Conservation (phyloP, 2,329 filamentous ascomycete genomes). For the Alternaria sp. region DNA sequence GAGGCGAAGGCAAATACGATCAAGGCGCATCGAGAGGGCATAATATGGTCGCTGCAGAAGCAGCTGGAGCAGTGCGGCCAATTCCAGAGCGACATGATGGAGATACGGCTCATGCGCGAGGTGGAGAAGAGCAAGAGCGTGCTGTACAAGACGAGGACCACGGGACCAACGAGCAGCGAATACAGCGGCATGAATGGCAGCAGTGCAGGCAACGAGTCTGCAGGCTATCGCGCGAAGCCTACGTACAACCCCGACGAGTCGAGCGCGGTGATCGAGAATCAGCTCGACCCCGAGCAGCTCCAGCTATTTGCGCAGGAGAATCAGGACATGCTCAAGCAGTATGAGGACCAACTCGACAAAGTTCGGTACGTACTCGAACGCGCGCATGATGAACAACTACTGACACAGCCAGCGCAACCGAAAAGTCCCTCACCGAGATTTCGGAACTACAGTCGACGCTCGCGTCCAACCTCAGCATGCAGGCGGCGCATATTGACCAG, state of each 20-base stretch:
- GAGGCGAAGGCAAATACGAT: slow-evolving; percentile 73
- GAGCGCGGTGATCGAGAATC: slow-evolving; percentile 55
- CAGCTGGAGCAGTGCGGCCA: slow-evolving; percentile 76
- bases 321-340: slow-evolving; percentile 88
- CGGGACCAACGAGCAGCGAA: slow-evolving; percentile 30
- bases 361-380: slow-evolving; percentile 71
- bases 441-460: slow-evolving; percentile 89
- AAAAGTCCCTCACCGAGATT: slow-evolving; percentile 91
- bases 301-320: slow-evolving; percentile 96
- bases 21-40: slow-evolving; percentile 76
- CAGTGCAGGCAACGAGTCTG: slow-evolving; percentile 15
- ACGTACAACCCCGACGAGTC: slow-evolving; percentile 29
- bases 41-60: slow-evolving; percentile 81
- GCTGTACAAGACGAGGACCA: slow-evolving; percentile 69
- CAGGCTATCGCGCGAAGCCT: slow-evolving; percentile 36
- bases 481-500: slow-evolving; percentile 88
- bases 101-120: slow-evolving; percentile 81
- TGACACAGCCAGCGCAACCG: slow-evolving; percentile 69
- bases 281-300: slow-evolving; percentile 81
- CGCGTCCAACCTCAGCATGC: slow-evolving; percentile 81
- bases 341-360: slow-evolving; percentile 92
- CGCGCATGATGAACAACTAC: not conserved
- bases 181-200: slow-evolving; percentile 29
- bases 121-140: slow-evolving; percentile 89
- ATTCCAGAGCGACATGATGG: slow-evolving; percentile 90